Percentiles rank a stretch among this genome's conserved stretches.
Conservation (phyloP, 495 filamentous ascomycete species). For the Penicillium herquei region DNA sequence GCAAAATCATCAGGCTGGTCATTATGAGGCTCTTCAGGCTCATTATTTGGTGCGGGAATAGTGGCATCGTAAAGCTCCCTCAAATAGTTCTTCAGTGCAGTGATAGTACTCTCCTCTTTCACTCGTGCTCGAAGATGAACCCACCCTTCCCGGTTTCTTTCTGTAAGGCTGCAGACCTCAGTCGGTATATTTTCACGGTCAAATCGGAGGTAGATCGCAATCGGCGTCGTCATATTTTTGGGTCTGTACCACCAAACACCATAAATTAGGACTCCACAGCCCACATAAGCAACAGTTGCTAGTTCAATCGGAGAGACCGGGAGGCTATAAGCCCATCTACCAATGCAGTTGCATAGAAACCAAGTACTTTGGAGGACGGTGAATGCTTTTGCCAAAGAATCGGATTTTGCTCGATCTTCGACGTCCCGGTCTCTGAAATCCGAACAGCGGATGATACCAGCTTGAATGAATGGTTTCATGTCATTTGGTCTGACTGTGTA, state of each 20-base stretch:
- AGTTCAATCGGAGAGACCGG: conserved; percentile 3
- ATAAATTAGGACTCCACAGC: not conserved
- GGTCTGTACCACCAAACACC: conserved; percentile 15
- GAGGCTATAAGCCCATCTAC: conserved; percentile 7
- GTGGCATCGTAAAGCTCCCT: not conserved
- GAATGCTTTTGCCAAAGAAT: conserved; percentile 15
- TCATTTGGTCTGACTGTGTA: conserved; percentile 8
- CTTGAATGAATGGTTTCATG: conserved; percentile 8
- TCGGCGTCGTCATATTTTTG: conserved; percentile 12
- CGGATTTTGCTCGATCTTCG: conserved; percentile 13
- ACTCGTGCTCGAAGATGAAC: not conserved
- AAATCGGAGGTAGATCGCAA: conserved; percentile 5
- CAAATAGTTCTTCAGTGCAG: not conserved
- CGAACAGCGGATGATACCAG: conserved; percentile 3
- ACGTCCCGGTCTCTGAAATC: conserved; percentile 10
- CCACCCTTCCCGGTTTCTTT: not conserved
- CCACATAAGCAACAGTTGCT: conserved; percentile 1
- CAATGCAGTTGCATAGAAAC: conserved; percentile 8
- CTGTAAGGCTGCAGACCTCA: not conserved
- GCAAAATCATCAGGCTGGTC: not conserved
- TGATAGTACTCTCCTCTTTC: not conserved
- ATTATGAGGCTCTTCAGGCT: not conserved
- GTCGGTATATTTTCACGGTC: not conserved
- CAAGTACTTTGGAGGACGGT: conserved; percentile 12
- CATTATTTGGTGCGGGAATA: no score